These are phyloP conservation scores for Sarocladium brachiariae DNA, from an alignment of 2,329 filamentous ascomycete species.

Conservation along the genomic window DNA sequence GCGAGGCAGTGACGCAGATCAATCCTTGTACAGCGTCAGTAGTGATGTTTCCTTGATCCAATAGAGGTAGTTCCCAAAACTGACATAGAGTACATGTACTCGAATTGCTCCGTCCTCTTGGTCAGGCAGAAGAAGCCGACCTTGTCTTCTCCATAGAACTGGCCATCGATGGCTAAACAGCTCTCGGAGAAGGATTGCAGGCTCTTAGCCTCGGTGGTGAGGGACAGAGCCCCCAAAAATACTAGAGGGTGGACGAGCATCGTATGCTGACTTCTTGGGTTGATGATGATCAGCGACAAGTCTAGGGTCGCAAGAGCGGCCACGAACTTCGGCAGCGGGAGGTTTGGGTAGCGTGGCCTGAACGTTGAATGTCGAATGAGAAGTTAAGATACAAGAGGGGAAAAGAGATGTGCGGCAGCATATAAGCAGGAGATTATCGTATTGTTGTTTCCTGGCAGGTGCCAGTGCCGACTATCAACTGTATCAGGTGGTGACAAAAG, in stretches of 20 bases:
- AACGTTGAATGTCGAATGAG: too few species aligned
- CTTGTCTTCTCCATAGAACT: constrained; percentile 11
- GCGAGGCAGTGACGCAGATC: constrained; percentile 10
- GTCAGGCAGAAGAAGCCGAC: constrained; percentile 11
- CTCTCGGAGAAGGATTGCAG: constrained; percentile 8
- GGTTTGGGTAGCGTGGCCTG: too few species aligned
- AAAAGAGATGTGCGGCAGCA: not conserved
- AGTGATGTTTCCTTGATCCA: too few species aligned
- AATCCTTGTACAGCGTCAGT: constrained; percentile 6
- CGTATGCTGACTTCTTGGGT: too few species aligned
- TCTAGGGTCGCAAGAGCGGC: too few species aligned
- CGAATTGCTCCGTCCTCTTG: constrained; percentile 1
- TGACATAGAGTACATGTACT: constrained; percentile 10
- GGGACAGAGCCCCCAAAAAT: not conserved
- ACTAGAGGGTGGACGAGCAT: not conserved
- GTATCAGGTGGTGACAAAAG: not conserved
- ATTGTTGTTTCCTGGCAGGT: not conserved
- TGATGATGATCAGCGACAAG: too few species aligned
- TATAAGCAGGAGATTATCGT: not conserved
- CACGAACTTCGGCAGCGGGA: too few species aligned
- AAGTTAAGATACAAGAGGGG: not conserved
- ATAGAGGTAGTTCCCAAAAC: not conserved
- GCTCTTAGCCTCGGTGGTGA: not conserved
- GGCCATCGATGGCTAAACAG: constrained; percentile 10
- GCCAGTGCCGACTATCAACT: not conserved